Evolutionary conservation across 371 early-diverging fungal genomes (phyloP).

Genomic region (Mucor circinelloides): DNA sequence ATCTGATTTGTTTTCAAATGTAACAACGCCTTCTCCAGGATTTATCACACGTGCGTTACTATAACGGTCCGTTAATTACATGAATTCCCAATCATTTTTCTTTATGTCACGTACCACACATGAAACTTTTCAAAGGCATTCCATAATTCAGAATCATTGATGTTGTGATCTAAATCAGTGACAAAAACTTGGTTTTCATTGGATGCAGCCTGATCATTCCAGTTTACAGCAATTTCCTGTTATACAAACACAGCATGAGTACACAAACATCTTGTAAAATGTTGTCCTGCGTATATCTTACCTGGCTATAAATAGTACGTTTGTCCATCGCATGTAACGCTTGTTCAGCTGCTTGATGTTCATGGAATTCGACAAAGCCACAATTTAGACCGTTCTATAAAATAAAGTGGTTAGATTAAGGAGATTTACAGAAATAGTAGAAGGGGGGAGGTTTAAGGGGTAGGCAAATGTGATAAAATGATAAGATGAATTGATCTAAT

Average conservation of each 20-base stretch:
- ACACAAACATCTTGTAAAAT: not conserved
- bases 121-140: conserved; percentile 77
- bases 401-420: not conserved
- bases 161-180: conserved; percentile 80
- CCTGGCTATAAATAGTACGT: conserved; percentile 56
- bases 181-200: conserved; percentile 73
- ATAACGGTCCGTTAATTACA: not conserved
- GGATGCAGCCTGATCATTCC: conserved; percentile 22
- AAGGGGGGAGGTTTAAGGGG: not conserved
- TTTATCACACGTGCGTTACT: conserved; percentile 88
- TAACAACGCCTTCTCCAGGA: conserved; percentile 81
- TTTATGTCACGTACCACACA: conserved; percentile 65
- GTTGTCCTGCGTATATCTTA: conserved; percentile 17
- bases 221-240: conserved; percentile 31
- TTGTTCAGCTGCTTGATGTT: conserved; percentile 69
- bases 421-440: not conserved
- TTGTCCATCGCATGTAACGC: conserved; percentile 81
- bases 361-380: conserved; percentile 81
- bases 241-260: not conserved
- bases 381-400: conserved; percentile 62
- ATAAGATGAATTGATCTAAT: conserved; percentile 11
- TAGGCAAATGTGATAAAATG: not conserved
- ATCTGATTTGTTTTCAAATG: conserved; percentile 75
- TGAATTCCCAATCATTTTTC: not conserved
- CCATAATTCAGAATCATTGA: conserved; percentile 69